Percentiles rank a stretch among this genome's conserved stretches.
phyloP scores from a whole-genome alignment of 805 yeast species.

The Pichia sporocuriosa region DNA sequence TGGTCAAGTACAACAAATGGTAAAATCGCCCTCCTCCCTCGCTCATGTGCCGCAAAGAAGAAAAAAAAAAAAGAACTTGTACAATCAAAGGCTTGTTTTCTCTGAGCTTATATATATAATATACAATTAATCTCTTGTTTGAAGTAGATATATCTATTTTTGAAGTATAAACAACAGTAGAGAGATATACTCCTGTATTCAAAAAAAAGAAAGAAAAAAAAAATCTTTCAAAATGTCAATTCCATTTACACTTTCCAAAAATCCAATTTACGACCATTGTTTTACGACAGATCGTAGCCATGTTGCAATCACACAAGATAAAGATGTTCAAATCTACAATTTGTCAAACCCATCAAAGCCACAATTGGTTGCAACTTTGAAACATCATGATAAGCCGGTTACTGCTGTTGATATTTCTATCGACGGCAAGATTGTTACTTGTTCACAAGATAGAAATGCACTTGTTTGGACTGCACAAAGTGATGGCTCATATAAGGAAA shows the following conservation, averaged over 20 bases:
- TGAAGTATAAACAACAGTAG: slow-evolving; percentile 24
- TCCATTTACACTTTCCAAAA: slow-evolving; percentile 66
- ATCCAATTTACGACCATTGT: slow-evolving; percentile 87
- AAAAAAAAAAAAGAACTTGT: too few species aligned
- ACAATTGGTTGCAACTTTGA: slow-evolving; percentile 54
- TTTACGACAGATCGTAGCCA: slow-evolving; percentile 58
- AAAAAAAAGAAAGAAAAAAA: too few species aligned
- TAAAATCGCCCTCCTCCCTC: too few species aligned
- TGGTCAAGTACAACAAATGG: too few species aligned
- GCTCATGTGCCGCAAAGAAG: too few species aligned
- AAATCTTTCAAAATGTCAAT: slow-evolving; percentile 19
- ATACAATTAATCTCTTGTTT: too few species aligned
- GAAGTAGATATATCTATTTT: too few species aligned
- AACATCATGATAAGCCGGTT: slow-evolving; percentile 87
- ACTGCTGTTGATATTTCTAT: slow-evolving; percentile 89
- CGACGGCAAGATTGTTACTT: slow-evolving; percentile 88
- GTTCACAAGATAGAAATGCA: slow-evolving; percentile 97
- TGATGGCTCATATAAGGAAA: slow-evolving; percentile 65
- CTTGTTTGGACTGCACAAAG: slow-evolving; percentile 84
- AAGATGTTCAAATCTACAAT: slow-evolving; percentile 66
- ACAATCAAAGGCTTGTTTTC: too few species aligned
- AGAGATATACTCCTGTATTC: slow-evolving; percentile 34
- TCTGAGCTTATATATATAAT: too few species aligned
- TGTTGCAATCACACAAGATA: slow-evolving; percentile 79
- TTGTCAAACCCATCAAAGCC: slow-evolving; percentile 49